A percentile compares a stretch with the other conserved stretches of the same genome.
Conservation (phyloP, 2,329 filamentous ascomycete species). For the Scolecobasidium constrictum region DNA sequence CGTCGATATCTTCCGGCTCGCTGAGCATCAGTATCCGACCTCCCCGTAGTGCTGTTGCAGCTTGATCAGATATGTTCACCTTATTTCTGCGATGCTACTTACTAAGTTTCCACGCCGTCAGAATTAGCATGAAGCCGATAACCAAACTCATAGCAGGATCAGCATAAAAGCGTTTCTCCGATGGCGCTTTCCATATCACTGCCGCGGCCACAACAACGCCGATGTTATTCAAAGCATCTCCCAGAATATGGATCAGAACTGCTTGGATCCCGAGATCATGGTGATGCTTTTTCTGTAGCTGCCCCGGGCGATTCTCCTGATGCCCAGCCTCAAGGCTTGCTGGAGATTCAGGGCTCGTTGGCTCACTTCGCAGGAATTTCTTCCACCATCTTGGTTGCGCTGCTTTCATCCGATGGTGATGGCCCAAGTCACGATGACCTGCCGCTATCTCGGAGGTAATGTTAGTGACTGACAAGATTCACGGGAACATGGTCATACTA, state of each 20-base stretch:
- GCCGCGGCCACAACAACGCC: slow-evolving; percentile 61
- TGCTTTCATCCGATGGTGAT: slow-evolving; percentile 5
- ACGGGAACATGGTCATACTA: too few relatives aligned
- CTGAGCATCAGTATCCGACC: slow-evolving; percentile 59
- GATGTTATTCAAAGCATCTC: slow-evolving; percentile 66
- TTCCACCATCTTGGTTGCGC: neutral
- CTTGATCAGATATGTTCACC: too few relatives aligned
- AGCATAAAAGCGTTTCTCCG: slow-evolving; percentile 53
- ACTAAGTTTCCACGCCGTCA: slow-evolving; percentile 4
- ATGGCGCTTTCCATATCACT: slow-evolving; percentile 55
- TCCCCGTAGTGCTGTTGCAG: slow-evolving; percentile 13
- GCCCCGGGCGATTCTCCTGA: slow-evolving; percentile 32
- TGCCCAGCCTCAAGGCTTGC: slow-evolving; percentile 3
- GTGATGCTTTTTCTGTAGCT: slow-evolving; percentile 23
- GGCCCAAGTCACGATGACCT: neutral
- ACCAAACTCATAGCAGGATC: slow-evolving; percentile 59
- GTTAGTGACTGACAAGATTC: neutral
- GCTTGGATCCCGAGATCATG: slow-evolving; percentile 58
- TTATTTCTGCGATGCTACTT: neutral
- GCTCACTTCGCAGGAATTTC: too few relatives aligned
- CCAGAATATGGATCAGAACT: slow-evolving; percentile 58
- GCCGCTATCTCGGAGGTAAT: neutral
- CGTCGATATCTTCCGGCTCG: slow-evolving; percentile 47
- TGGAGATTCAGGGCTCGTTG: slow-evolving; percentile 13
- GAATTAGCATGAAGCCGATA: slow-evolving; percentile 58